Evolutionary conservation across 306 rosid species (phyloP).

Genomic region (Astragalus glycyphyllos): DNA sequence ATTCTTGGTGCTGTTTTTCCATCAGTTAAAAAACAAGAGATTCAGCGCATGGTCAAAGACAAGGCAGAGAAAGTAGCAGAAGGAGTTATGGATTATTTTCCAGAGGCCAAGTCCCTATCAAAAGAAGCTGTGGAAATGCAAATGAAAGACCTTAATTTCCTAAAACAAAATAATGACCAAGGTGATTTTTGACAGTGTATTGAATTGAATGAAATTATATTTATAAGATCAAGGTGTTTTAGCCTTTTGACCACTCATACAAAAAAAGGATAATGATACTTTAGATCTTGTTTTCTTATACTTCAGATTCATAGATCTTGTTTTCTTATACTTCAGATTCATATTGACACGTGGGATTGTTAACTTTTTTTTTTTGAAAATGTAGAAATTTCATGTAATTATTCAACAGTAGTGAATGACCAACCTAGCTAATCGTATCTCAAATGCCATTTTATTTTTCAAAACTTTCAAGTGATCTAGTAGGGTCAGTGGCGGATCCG

Average conservation of each 20-base stretch:
- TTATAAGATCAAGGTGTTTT: constrained; percentile 17
- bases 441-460: too few species aligned
- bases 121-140: constrained; percentile 85
- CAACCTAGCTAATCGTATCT: too few species aligned
- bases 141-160: constrained; percentile 96
- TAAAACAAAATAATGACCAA: constrained; percentile 64
- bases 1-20: constrained; percentile 78
- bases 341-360: constrained; percentile 5
- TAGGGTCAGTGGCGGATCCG: too few species aligned
- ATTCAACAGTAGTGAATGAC: too few species aligned
- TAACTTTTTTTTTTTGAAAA: not conserved
- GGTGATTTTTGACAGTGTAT: not conserved
- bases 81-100: constrained; percentile 53
- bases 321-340: too few species aligned
- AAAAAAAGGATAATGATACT: not conserved
- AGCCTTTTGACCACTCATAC: constrained; percentile 36
- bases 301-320: constrained; percentile 27
- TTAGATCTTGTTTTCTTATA: constrained; percentile 21
- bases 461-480: too few species aligned
- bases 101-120: constrained; percentile 61
- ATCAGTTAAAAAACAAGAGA: constrained; percentile 58
- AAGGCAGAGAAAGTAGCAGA: constrained; percentile 68
- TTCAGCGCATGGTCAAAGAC: constrained; percentile 63
- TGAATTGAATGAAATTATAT: constrained; percentile 20
- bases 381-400: constrained; percentile 5